phyloP scores from a whole-genome alignment of 2,329 filamentous ascomycete species.

The Basipetospora chlamydospora region DNA sequence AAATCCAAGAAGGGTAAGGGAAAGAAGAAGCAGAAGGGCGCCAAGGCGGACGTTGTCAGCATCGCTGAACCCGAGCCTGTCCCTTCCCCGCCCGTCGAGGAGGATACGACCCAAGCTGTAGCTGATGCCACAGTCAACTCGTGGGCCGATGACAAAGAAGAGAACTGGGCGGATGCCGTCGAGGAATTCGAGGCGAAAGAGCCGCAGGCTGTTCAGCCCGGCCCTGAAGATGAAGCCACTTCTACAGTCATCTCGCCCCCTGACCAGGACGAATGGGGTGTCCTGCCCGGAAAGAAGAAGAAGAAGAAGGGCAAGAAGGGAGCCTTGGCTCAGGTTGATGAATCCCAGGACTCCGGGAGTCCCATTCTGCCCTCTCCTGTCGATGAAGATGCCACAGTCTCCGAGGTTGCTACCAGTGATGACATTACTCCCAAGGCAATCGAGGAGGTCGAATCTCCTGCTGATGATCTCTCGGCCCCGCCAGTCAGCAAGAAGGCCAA shows the following conservation, averaged over 20 bases:
- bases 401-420: neutral
- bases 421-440: neutral
- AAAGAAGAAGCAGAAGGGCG: conserved; percentile 28
- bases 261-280: conserved; percentile 2
- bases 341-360: neutral
- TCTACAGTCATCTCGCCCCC: neutral
- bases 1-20: conserved; percentile 17
- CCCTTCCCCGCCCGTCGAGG: no score
- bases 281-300: conserved; percentile 2
- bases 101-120: neutral
- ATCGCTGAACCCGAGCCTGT: conserved; percentile 1
- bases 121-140: neutral
- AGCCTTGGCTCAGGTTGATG: neutral
- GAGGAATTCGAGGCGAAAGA: conserved; percentile 1
- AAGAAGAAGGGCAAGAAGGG: conserved; percentile 6
- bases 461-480: neutral
- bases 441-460: neutral
- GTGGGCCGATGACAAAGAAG: neutral
- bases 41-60: conserved; percentile 1
- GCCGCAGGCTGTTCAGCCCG: neutral
- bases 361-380: neutral
- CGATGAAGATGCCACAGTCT: neutral
- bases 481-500: conserved; percentile 14
- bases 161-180: conserved; percentile 2
- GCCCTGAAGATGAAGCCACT: neutral